These are phyloP conservation scores for Ophiostoma quercus DNA, from an alignment of 2,329 filamentous ascomycete species.

Conservation along the genomic window DNA sequence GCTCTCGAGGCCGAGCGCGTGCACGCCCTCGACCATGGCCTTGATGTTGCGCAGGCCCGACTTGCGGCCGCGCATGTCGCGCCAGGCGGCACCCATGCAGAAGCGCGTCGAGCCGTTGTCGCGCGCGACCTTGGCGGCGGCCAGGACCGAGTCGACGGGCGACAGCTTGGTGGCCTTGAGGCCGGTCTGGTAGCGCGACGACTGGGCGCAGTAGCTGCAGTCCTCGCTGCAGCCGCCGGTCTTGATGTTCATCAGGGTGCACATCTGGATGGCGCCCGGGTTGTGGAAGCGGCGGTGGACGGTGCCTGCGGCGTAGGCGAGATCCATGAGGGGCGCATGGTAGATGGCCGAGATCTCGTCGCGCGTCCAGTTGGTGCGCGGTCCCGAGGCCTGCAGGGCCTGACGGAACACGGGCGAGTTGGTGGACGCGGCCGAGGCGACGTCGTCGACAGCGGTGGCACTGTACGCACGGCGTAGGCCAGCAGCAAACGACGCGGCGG, in stretches of 20 bases:
- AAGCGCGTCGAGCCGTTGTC: slow-evolving; percentile 83
- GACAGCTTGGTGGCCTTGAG: slow-evolving; percentile 75
- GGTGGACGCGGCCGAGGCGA: slow-evolving; percentile 6
- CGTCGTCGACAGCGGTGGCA: slow-evolving; percentile 4
- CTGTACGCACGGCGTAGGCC: slow-evolving; percentile 17
- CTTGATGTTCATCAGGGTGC: slow-evolving; percentile 95
- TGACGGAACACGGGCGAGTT: slow-evolving; percentile 15
- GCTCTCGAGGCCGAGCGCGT: slow-evolving; percentile 77
- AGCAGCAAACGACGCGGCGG: background rate
- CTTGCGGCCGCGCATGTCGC: slow-evolving; percentile 88
- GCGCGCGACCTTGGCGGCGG: slow-evolving; percentile 69
- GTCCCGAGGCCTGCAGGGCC: slow-evolving; percentile 19
- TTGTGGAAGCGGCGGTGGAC: slow-evolving; percentile 82
- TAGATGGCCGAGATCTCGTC: slow-evolving; percentile 20
- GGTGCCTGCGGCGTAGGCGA: slow-evolving; percentile 19
- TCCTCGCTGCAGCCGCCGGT: slow-evolving; percentile 89
- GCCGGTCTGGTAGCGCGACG: slow-evolving; percentile 72
- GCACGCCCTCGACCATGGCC: slow-evolving; percentile 77
- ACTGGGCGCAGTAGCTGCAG: slow-evolving; percentile 89
- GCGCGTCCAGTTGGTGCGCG: slow-evolving; percentile 23
- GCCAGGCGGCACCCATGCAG: slow-evolving; percentile 93
- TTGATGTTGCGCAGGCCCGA: slow-evolving; percentile 78
- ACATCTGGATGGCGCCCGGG: slow-evolving; percentile 79
- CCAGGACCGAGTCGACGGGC: slow-evolving; percentile 73
- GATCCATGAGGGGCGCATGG: slow-evolving; percentile 20